Evolutionary conservation across 2,329 filamentous ascomycete genomes (phyloP), one percentile per base, ranked within the genome.

Genomic region (Graphilbum sp.): DNA sequence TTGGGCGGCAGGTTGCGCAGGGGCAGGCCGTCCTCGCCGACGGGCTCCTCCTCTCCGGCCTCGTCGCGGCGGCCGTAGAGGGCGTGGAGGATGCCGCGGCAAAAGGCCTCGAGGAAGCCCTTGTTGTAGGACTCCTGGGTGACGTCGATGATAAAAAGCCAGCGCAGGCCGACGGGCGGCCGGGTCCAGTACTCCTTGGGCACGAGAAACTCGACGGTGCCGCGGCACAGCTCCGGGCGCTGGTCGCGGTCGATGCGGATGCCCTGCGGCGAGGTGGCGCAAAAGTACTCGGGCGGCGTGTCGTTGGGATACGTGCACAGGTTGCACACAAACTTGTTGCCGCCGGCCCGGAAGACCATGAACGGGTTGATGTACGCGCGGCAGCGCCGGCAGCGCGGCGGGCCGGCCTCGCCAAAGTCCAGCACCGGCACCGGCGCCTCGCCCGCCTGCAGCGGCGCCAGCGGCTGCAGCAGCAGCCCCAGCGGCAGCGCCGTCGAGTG

Each of bases 161-260:
- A 93, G 42, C 79, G 76, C 49, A 96, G 56, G 19, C 84, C 86
- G 13, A 90, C 82, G 1, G 90, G 90, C 54, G 92, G 80, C 56
- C 88, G 90, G 19, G 85, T 88, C 84, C 87, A 98, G 61, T 98
- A 98, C 60, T 98, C 90, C 61, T 95, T 96, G 15, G 90, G 90
- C 13, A 98, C 92, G 43, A 90, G 68, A 54, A 93, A 98, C 54
- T 98, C 90, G 34, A 96, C 88, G 0, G 90, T 96, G 29, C 90
- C 90, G 40, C 84, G 72, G 50, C 79, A 83, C 50, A 98, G 66
- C 60, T 98, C 90, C 0, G 88, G 87, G 37, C 90, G 72, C 54
- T 92, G 81, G 52, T 87, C 72, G 35, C 90, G 75, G 58, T 98
- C 90, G 36, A 93, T 75, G 41, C 90, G 78, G 32, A 85, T 73